Evolutionary conservation across 768 basidiomycete genomes (phyloP), one percentile per base, ranked within the genome.

Genomic region (Lentinula sp.): DNA sequence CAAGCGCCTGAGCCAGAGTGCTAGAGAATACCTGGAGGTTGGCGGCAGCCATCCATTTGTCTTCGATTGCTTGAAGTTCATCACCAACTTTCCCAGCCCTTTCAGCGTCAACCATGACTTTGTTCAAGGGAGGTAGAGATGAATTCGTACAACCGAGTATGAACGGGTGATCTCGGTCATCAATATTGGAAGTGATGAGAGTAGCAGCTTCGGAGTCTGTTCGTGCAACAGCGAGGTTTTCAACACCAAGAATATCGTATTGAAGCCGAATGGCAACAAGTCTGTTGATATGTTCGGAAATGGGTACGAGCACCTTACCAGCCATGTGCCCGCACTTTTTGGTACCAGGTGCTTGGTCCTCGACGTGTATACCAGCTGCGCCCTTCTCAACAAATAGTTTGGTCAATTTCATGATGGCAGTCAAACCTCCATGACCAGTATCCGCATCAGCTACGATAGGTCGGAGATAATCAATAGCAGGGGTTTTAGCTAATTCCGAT

Each of bases 301-400:
- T 94, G 43, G 97, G 95, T 10, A 99, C 97, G 68, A 99, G 87
- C 49, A 98, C 96, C 73, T 98, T 95, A 59, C 91, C 93, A 10
- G 90, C 95, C 92, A 94, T 94, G 72, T 94, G 92, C 28, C 91
- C 90, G 64, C 90, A 91, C 70, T 99, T 99, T 79, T 99, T 98
- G 18, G 96, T 97, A 20, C 95, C 95, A 0, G 95, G 89, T 12
- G 95, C 95, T 73, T 99, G 97, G 69, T 99, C 97, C 70, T 99
- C 97, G 70, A 99, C 81, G 72, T 99, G 97, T 57, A 99, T 93
- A 20, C 96, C 97, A 15, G 97, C 95, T 0, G 97, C 97, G 64
- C 97, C 96, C 68, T 94, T 92, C 77, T 99, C 97, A 65, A 98
- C 94, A 71, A 99, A 98, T 84, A 99, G 87, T 77, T 99, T 99